A percentile compares a stretch with the other conserved stretches of the same genome.
Evolutionary conservation across 2,329 filamentous ascomycete genomes (phyloP).

Genomic region (Venturia aucupariae): DNA sequence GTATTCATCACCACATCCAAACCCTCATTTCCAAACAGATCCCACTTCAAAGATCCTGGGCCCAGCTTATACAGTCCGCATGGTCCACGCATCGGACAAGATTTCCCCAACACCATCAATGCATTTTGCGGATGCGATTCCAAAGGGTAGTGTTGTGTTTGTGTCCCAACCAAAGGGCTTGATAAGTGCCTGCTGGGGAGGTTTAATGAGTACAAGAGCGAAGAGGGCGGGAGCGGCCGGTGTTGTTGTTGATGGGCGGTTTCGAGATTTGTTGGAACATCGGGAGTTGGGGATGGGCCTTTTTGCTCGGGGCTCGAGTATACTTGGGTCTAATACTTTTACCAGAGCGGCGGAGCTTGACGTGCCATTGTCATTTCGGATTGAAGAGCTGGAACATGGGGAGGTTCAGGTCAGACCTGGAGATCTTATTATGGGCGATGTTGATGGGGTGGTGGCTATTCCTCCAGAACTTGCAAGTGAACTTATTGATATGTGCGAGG

Average conservation of each 20-base stretch:
- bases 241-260: slow-evolving; percentile 31
- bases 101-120: slow-evolving; percentile 22
- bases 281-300: slow-evolving; percentile 22
- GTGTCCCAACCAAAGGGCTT: slow-evolving; percentile 28
- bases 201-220: slow-evolving; percentile 30
- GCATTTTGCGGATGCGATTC: slow-evolving; percentile 31
- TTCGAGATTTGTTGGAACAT: slow-evolving; percentile 28
- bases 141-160: slow-evolving; percentile 28
- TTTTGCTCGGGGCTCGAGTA: slow-evolving; percentile 26
- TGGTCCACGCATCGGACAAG: slow-evolving; percentile 27
- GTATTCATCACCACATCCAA: slow-evolving; percentile 18
- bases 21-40: too few species aligned
- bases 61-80: slow-evolving; percentile 18
- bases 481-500: slow-evolving; percentile 25
- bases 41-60: slow-evolving; percentile 14
- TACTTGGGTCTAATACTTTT: slow-evolving; percentile 28
- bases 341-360: slow-evolving; percentile 28
- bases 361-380: slow-evolving; percentile 25
- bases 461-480: slow-evolving; percentile 23
- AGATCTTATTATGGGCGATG: slow-evolving; percentile 29
- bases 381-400: slow-evolving; percentile 11
- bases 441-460: slow-evolving; percentile 24
- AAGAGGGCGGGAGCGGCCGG: slow-evolving; percentile 28
- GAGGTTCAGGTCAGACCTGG: slow-evolving; percentile 25
- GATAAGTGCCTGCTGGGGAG: slow-evolving; percentile 31